Percentiles rank a stretch among this genome's conserved stretches.
Conservation (phyloP, 495 filamentous ascomycete genomes). For the Talaromyces stipitatus region DNA sequence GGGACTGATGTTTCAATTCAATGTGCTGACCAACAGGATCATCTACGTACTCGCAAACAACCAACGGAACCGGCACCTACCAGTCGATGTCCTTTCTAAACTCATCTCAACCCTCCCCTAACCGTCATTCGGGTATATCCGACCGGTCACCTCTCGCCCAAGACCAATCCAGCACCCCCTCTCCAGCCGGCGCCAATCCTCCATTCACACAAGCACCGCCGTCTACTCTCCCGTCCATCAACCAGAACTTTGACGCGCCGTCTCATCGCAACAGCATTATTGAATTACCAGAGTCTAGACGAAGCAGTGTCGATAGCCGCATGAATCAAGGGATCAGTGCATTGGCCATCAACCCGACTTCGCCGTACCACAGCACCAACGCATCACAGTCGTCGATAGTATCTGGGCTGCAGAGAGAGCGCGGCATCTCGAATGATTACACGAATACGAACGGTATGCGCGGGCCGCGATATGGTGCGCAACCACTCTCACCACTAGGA, state of each 20-base stretch:
- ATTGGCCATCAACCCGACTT: constrained; percentile 54
- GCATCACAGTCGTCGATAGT: constrained; percentile 70
- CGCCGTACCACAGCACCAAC: constrained; percentile 70
- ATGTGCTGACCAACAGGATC: constrained; percentile 37
- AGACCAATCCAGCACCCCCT: constrained; percentile 35
- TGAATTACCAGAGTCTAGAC: constrained; percentile 50
- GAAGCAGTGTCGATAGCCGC: constrained; percentile 72
- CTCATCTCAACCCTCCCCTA: constrained; percentile 45
- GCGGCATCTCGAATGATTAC: constrained; percentile 40
- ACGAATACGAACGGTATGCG: constrained; percentile 50
- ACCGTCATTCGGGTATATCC: constrained; percentile 32
- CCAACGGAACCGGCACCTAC: constrained; percentile 42
- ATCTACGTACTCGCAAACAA: constrained; percentile 46
- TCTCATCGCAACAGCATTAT: constrained; percentile 39
- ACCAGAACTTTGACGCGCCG: constrained; percentile 41
- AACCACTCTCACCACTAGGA: constrained; percentile 39
- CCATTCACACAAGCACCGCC: constrained; percentile 33
- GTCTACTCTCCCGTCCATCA: constrained; percentile 41
- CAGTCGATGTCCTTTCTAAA: constrained; percentile 40
- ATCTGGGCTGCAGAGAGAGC: constrained; percentile 50
- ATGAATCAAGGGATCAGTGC: constrained; percentile 65
- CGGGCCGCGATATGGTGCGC: constrained; percentile 42
- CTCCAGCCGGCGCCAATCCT: constrained; percentile 37
- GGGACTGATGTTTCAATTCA: too few relatives aligned
- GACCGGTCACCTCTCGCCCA: constrained; percentile 38